Percentiles rank a stretch among this genome's conserved stretches.
Conservation (phyloP, 2,329 filamentous ascomycete species). For the Penicillium sp. region DNA sequence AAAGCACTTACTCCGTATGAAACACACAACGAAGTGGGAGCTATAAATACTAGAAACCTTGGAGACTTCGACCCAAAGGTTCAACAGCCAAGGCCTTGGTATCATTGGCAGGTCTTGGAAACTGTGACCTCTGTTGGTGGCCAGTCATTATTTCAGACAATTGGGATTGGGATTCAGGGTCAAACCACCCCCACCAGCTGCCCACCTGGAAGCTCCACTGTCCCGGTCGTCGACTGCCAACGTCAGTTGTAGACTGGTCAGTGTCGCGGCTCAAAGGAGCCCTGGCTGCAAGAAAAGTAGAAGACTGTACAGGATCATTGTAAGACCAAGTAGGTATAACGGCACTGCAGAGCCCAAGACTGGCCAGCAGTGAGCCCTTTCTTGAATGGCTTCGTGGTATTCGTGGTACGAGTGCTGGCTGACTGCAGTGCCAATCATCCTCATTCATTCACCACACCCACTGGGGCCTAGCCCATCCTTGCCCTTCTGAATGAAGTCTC, state of each 20-base stretch:
- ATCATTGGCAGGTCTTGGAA: neutral
- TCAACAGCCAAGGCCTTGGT: neutral
- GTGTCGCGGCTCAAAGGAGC: too few species aligned
- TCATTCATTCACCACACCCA: neutral
- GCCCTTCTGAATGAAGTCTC: neutral
- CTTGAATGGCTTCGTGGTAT: neutral
- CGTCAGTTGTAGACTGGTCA: too few species aligned
- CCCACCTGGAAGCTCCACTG: neutral
- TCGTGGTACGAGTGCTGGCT: neutral
- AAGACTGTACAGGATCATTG: too few species aligned
- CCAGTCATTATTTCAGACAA: neutral
- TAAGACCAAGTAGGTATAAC: neutral
- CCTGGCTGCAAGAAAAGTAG: too few species aligned
- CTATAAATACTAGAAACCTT: slow-evolving; percentile 2
- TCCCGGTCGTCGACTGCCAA: too few species aligned
- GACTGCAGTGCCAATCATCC: neutral
- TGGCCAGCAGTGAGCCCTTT: neutral
- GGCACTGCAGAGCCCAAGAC: neutral
- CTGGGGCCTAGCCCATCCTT: slow-evolving; percentile 1
- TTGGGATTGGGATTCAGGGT: neutral
- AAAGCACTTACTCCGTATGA: neutral
- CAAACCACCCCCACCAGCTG: neutral
- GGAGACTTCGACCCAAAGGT: neutral
- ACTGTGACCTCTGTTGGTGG: neutral
- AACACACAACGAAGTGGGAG: neutral